Evolutionary conservation across 768 basidiomycete genomes (phyloP).

Genomic region (Xerocomus spinulosus): DNA sequence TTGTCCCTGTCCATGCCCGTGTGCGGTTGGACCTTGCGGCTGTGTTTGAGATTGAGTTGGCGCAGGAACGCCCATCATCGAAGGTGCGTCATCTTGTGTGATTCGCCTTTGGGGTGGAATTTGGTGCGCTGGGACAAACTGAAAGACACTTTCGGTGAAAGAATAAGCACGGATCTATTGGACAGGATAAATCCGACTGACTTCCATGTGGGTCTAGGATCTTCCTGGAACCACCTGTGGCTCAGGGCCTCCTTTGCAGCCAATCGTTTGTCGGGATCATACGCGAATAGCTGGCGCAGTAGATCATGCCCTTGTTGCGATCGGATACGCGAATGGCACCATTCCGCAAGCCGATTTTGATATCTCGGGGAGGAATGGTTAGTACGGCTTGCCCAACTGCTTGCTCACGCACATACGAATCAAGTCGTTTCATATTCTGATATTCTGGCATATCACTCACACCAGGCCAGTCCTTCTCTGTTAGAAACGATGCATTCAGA

Average conservation of each 20-base stretch:
- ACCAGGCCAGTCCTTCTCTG: conserved; percentile 87
- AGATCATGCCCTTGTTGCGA: conserved; percentile 71
- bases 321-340: conserved; percentile 68
- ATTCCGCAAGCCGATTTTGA: conserved; percentile 59
- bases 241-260: conserved; percentile 76
- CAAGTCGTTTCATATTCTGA: conserved; percentile 72
- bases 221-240: conserved; percentile 92
- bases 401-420: conserved; percentile 45
- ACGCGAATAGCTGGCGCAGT: conserved; percentile 80
- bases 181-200: conserved; percentile 36
- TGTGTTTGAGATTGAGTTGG: conserved; percentile 42
- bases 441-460: conserved; percentile 87
- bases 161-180: conserved; percentile 4
- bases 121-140: conserved; percentile 55
- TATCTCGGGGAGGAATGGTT: conserved; percentile 38
- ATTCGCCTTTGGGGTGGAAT: conserved; percentile 85
- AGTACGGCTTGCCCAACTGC: not conserved
- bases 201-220: conserved; percentile 83
- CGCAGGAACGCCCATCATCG: conserved; percentile 67
- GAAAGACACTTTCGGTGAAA: conserved; percentile 60
- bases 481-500: not conserved
- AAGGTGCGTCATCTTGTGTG: conserved; percentile 88
- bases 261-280: conserved; percentile 84
- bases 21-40: conserved; percentile 41
- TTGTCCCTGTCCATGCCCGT: conserved; percentile 45